A percentile compares a stretch with the other conserved stretches of the same genome.
Conservation (phyloP, 2,329 filamentous ascomycete genomes). For the Fusarium sp. region DNA sequence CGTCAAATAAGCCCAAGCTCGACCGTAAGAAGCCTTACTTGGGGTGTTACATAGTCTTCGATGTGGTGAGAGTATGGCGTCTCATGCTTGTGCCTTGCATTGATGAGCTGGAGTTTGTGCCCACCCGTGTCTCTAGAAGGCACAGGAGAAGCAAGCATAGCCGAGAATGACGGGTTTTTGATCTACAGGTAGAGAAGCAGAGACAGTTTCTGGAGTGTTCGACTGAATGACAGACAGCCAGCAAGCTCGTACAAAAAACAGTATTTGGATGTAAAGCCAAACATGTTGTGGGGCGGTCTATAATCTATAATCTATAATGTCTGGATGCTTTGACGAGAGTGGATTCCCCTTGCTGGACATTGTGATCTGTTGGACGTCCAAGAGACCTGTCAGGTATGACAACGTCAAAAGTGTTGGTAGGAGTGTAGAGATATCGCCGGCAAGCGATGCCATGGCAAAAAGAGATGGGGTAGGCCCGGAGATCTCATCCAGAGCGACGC, state of each 20-base stretch:
- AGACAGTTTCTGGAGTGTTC: slow-evolving; percentile 15
- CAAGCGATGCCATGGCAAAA: slow-evolving; percentile 29
- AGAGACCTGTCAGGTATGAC: slow-evolving; percentile 34
- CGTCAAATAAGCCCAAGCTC: slow-evolving; percentile 6
- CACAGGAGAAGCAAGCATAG: slow-evolving; percentile 37
- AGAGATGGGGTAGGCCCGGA: slow-evolving; percentile 24
- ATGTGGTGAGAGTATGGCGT: slow-evolving; percentile 33
- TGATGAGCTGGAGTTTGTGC: slow-evolving; percentile 10
- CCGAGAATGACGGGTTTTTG: slow-evolving; percentile 32
- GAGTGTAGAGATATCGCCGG: slow-evolving; percentile 22
- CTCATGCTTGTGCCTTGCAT: slow-evolving; percentile 35
- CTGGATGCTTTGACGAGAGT: slow-evolving; percentile 36
- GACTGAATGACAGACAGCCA: slow-evolving; percentile 5
- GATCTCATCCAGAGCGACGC: slow-evolving; percentile 34
- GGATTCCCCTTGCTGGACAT: slow-evolving; percentile 5
- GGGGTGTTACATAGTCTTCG: slow-evolving; percentile 21
- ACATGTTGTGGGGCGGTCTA: slow-evolving; percentile 25
- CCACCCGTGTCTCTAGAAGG: slow-evolving; percentile 16
- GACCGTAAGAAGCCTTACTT: slow-evolving; percentile 11
- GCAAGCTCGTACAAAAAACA: slow-evolving; percentile 28
- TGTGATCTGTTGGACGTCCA: slow-evolving; percentile 27
- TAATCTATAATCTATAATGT: slow-evolving; percentile 15
- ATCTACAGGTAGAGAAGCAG: slow-evolving; percentile 20
- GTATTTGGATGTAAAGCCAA: slow-evolving; percentile 23
- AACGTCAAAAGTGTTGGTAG: slow-evolving; percentile 9